Evolutionary conservation across 2,329 filamentous ascomycete species (phyloP).

Genomic region (Grosmannia huntii): DNA sequence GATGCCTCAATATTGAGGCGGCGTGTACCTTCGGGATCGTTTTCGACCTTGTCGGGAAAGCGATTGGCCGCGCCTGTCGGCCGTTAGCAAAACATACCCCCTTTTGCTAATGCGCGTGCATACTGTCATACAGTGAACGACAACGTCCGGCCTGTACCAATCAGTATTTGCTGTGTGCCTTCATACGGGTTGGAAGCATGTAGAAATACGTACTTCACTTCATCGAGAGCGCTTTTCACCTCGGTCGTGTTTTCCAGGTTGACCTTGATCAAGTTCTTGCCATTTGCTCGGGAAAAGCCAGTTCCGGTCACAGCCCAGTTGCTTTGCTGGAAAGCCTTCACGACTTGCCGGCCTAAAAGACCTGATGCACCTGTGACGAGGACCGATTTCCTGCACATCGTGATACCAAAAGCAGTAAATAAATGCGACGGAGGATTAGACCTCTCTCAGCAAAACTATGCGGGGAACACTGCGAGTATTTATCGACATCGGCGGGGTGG

Average conservation of each 20-base stretch:
- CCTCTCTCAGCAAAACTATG: background rate
- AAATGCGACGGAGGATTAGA: background rate
- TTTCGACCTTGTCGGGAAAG: slow-evolving; percentile 75
- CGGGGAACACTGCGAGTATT: background rate
- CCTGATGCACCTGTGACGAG: slow-evolving; percentile 78
- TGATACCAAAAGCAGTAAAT: background rate
- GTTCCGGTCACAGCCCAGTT: slow-evolving; percentile 62
- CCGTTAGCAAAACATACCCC: background rate
- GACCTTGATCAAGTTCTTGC: slow-evolving; percentile 51
- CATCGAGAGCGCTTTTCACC: slow-evolving; percentile 36
- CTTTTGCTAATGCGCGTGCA: background rate
- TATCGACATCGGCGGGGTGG: background rate
- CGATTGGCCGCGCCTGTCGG: slow-evolving; percentile 63
- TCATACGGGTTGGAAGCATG: background rate
- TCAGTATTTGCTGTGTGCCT: background rate
- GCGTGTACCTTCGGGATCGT: slow-evolving; percentile 61
- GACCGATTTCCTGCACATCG: slow-evolving; percentile 37
- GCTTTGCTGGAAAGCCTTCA: slow-evolving; percentile 52
- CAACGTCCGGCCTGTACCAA: slow-evolving; percentile 53
- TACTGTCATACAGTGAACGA: slow-evolving; percentile 70
- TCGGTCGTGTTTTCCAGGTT: slow-evolving; percentile 35
- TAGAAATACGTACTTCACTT: slow-evolving; percentile 32
- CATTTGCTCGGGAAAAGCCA: slow-evolving; percentile 61
- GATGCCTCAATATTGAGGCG: slow-evolving; percentile 65
- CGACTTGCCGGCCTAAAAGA: slow-evolving; percentile 67